A percentile compares a stretch with the other conserved stretches of the same genome.
Conservation (phyloP, 2,329 filamentous ascomycete species). For the Microcyclosporella mali region DNA sequence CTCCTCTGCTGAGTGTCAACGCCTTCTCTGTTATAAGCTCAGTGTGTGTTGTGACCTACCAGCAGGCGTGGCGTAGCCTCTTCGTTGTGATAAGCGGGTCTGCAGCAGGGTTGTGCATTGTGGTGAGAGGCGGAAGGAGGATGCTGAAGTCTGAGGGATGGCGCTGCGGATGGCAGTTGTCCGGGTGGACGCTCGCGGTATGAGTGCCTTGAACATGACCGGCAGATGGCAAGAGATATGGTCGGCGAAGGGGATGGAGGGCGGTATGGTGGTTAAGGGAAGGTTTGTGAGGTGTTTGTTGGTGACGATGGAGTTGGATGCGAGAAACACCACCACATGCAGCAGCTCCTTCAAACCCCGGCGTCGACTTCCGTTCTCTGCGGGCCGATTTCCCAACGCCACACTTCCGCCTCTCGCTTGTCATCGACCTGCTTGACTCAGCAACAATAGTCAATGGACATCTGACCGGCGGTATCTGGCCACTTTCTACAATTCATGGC, state of each 20-base stretch:
- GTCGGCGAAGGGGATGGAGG: background rate
- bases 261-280: constrained; percentile 1
- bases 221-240: background rate
- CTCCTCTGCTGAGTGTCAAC: constrained; percentile 58
- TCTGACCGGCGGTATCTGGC: no score
- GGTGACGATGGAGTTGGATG: background rate
- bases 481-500: no score
- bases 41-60: constrained; percentile 29
- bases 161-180: constrained; percentile 19
- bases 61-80: constrained; percentile 52
- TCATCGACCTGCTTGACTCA: no score
- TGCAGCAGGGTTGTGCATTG: constrained; percentile 43
- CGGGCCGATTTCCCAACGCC: no score
- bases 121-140: constrained; percentile 19
- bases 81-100: constrained; percentile 48
- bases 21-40: constrained; percentile 1
- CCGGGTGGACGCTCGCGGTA: constrained; percentile 17
- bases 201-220: constrained; percentile 24
- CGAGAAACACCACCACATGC: no score
- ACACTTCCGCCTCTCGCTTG: no score
- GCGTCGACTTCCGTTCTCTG: no score
- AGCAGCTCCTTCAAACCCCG: no score
- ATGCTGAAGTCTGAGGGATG: constrained; percentile 13
- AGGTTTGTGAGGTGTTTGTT: constrained; percentile 2
- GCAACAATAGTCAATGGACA: no score